Conservation (phyloP, 352 stramenopile genomes). For the Phytophthora hibernalis region DNA sequence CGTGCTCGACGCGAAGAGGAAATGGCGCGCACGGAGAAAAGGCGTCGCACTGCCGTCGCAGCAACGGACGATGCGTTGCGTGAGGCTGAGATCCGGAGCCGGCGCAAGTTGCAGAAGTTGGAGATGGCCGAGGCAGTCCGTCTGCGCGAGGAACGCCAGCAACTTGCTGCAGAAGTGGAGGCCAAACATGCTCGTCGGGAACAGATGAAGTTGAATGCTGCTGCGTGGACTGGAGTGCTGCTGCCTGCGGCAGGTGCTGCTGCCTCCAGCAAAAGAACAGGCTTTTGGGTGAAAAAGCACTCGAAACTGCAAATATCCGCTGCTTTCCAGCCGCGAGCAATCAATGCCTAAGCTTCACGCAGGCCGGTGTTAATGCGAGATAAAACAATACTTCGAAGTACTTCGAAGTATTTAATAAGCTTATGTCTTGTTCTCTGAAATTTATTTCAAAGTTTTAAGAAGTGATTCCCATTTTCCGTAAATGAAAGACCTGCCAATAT, state of each 20-base stretch:
- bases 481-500: too few species aligned
- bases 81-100: conserved; percentile 78
- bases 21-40: conserved; percentile 78
- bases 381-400: too few species aligned
- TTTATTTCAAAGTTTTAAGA: too few species aligned
- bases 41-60: conserved; percentile 73
- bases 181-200: conserved; percentile 46
- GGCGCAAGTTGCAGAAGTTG: conserved; percentile 69
- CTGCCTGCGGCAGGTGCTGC: conserved; percentile 26
- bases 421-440: conserved; percentile 5
- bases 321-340: conserved; percentile 52
- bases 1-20: conserved; percentile 76
- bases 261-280: conserved; percentile 24
- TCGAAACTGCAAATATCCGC: conserved; percentile 59
- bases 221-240: conserved; percentile 63
- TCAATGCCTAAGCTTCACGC: conserved; percentile 36
- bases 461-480: too few species aligned
- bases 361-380: neutral
- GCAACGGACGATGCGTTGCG: conserved; percentile 83
- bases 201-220: conserved; percentile 74
- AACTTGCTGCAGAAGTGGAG: conserved; percentile 56
- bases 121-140: conserved; percentile 72
- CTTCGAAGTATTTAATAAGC: too few species aligned
- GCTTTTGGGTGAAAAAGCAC: conserved; percentile 72
- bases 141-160: conserved; percentile 70